Conservation (phyloP, 1,284 basidiomycete genomes). For the Schizophyllum commune region DNA sequence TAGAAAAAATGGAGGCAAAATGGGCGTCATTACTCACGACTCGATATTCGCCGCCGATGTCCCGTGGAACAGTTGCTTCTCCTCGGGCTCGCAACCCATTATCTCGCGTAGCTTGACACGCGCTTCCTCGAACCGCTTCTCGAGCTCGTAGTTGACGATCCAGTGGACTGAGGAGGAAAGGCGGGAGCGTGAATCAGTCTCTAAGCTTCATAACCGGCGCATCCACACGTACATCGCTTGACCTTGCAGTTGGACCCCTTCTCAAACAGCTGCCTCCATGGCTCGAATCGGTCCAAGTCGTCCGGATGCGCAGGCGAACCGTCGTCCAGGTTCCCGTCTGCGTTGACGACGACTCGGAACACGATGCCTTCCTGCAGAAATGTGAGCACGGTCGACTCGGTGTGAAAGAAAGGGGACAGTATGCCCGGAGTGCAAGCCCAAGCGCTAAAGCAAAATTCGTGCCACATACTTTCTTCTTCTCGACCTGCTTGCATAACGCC, state of each 20-base stretch:
- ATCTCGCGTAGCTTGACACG: slow-evolving; percentile 6
- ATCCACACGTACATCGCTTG: slow-evolving; percentile 1
- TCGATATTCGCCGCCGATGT: slow-evolving; percentile 10
- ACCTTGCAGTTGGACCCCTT: not conserved
- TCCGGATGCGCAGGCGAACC: slow-evolving; percentile 10
- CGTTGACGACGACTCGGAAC: slow-evolving; percentile 8
- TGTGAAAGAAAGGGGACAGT: too few species aligned
- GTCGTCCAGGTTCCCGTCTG: slow-evolving; percentile 8
- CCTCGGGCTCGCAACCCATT: slow-evolving; percentile 7
- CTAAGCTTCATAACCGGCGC: not conserved
- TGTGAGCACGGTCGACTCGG: not conserved
- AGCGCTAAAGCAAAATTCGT: too few species aligned
- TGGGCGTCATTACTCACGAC: slow-evolving; percentile 2
- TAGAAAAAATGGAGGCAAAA: too few species aligned
- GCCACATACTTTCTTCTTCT: not conserved
- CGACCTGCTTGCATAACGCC: not conserved
- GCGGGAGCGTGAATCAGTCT: too few species aligned
- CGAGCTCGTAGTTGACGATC: slow-evolving; percentile 16
- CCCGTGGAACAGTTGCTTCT: slow-evolving; percentile 13
- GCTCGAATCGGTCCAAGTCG: slow-evolving; percentile 7
- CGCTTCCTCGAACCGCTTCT: slow-evolving; percentile 13
- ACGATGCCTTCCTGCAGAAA: slow-evolving; percentile 9
- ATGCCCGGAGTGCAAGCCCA: too few species aligned
- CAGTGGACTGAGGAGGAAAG: slow-evolving; percentile 11
- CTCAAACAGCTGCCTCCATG: not conserved